A percentile compares a stretch with the other conserved stretches of the same genome.
These are phyloP conservation scores for Aspergillus pseudoviridinutans DNA, from an alignment of 2,329 filamentous ascomycete genomes.

Conservation along the genomic window DNA sequence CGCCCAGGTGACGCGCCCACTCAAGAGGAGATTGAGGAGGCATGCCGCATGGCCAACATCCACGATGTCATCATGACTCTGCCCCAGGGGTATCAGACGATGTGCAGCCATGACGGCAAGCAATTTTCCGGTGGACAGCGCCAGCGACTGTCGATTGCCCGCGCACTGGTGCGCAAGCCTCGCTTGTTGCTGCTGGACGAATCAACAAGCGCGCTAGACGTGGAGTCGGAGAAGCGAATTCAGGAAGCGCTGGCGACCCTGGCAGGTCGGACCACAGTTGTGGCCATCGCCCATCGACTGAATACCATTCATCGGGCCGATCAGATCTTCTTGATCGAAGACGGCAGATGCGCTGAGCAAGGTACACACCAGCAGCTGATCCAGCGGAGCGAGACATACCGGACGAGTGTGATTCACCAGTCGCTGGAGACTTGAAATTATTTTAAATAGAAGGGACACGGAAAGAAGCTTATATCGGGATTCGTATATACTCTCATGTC, in stretches of 20 bases:
- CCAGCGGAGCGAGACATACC: slow-evolving; percentile 47
- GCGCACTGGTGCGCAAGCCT: slow-evolving; percentile 53
- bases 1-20: slow-evolving; percentile 53
- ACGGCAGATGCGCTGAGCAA: slow-evolving; percentile 45
- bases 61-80: slow-evolving; percentile 63
- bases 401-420: slow-evolving; percentile 49
- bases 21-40: slow-evolving; percentile 60
- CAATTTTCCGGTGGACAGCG: slow-evolving; percentile 56
- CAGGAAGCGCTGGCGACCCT: slow-evolving; percentile 36
- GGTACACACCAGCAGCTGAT: slow-evolving; percentile 49
- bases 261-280: slow-evolving; percentile 32
- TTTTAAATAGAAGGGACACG: background rate
- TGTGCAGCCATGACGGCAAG: slow-evolving; percentile 53
- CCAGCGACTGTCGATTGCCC: slow-evolving; percentile 56
- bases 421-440: slow-evolving; percentile 33
- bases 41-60: slow-evolving; percentile 65
- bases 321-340: slow-evolving; percentile 67
- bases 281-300: slow-evolving; percentile 41
- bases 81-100: slow-evolving; percentile 62
- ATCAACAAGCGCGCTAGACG: slow-evolving; percentile 57
- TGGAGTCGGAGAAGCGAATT: slow-evolving; percentile 50
- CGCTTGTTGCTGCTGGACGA: slow-evolving; percentile 57
- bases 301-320: slow-evolving; percentile 57
- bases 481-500: background rate
- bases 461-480: background rate